Base-by-base conservation (phyloP, 768 basidiomycete species). In the Rhodotorula toruloides region DNA sequence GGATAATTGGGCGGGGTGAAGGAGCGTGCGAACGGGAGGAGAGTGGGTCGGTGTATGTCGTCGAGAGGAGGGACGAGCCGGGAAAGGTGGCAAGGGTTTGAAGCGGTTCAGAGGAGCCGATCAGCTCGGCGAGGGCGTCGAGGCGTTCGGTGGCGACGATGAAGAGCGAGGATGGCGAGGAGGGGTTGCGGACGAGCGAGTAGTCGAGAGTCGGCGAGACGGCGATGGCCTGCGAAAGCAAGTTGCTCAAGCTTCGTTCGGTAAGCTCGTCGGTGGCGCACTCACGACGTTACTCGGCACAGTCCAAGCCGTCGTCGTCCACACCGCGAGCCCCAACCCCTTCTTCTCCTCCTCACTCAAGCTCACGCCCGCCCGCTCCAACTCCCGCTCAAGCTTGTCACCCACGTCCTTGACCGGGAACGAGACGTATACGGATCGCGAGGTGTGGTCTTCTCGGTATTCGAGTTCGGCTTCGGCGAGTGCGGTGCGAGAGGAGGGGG, bases 301-400 rank as follows among this genome's bases (percentile, higher is more conserved):
- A 8, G 91, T 98, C 94, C 94, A 99, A 2, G 94, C 90, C 0
- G 94, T 98, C 7, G 94, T 98, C 4, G 94, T 98, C 94, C 94
- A 99, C 8, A 94, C 88, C 25, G 91, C n/a, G n/a, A n/a, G n/a
- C n/a, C n/a, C 79, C 16, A 96, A 72, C 36, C 82, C 81, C 17
- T 86, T 77, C 4, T 77, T 73, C 25, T 70, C 55, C 1, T 39
- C 50, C 34, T 58, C 40, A 21, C 21, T 53, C 9, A 58, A 11
- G 27, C 39, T 31, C 1, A 54, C 29, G 0, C 52, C 53, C 39
- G 61, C 42, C 10, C 27, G 39, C 17, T 55, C 62, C 19, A 66
- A 19, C 5, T 61, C 67, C 14, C 32, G 37, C 25, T 61, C 47
- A 48, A 76, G 72, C 12, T 37, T 67, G 40, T n/a, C 37, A 7